Percentiles rank a stretch among this genome's conserved stretches.
phyloP scores from a whole-genome alignment of 2,329 filamentous ascomycete species.

The Aspergillus neoniger region DNA sequence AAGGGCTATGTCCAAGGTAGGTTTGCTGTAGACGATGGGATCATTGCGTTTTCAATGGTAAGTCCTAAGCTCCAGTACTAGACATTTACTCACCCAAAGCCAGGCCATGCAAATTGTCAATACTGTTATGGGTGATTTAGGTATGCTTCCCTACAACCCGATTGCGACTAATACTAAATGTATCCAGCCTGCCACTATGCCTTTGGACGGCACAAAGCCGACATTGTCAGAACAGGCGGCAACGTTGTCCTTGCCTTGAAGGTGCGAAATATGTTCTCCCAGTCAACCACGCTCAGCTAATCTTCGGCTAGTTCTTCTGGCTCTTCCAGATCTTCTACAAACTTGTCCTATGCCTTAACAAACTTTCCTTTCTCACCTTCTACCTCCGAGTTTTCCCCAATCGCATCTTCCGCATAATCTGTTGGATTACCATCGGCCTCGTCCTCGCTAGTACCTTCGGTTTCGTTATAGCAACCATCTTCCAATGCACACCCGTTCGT shows the following conservation, averaged over 20 bases:
- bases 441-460: conserved; percentile 12
- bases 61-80: background rate
- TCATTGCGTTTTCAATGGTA: conserved; percentile 5
- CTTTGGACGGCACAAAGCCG: conserved; percentile 7
- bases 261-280: background rate
- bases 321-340: conserved; percentile 12
- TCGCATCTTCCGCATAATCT: conserved; percentile 18
- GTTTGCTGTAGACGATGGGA: background rate
- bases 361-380: conserved; percentile 32
- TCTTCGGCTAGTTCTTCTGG: background rate
- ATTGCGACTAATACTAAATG: background rate
- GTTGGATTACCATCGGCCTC: conserved; percentile 19
- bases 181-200: conserved; percentile 6
- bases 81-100: background rate
- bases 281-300: background rate
- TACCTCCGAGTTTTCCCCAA: conserved; percentile 32
- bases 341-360: conserved; percentile 17
- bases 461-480: conserved; percentile 10
- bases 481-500: conserved; percentile 10
- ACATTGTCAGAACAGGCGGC: conserved; percentile 2
- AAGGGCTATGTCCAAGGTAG: background rate
- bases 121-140: conserved; percentile 3
- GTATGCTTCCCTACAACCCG: background rate
- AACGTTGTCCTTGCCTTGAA: conserved; percentile 6
- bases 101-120: conserved; percentile 2